These are phyloP conservation scores for Biancaea sappan DNA, from an alignment of 306 rosid genomes.

Conservation along the genomic window DNA sequence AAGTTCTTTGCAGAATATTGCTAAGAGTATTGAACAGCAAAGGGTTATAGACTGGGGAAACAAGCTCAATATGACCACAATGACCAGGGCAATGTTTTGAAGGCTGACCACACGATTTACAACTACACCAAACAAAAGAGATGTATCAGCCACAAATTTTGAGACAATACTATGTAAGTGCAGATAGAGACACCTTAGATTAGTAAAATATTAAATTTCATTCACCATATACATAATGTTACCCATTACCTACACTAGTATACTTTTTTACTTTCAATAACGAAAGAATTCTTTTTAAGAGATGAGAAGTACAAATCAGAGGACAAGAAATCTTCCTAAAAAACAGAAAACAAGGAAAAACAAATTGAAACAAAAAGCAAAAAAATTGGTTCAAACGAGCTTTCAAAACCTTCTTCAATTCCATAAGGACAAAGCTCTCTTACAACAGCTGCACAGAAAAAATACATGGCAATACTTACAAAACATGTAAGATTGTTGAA, in stretches of 20 bases:
- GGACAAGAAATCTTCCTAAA: slow-evolving; percentile 6
- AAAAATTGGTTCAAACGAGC: neutral
- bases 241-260: neutral
- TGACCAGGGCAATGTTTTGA: slow-evolving; percentile 70
- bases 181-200: neutral
- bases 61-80: slow-evolving; percentile 85
- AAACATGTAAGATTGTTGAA: neutral
- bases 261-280: neutral
- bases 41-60: slow-evolving; percentile 73
- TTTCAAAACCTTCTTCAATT: neutral
- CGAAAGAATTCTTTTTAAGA: neutral
- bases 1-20: slow-evolving; percentile 55
- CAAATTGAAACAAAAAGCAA: slow-evolving; percentile 1
- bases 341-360: neutral
- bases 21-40: slow-evolving; percentile 63
- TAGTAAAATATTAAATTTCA: neutral
- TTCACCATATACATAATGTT: neutral
- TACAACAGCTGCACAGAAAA: neutral
- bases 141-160: slow-evolving; percentile 21
- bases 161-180: neutral
- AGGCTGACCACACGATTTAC: slow-evolving; percentile 68
- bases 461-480: neutral
- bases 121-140: slow-evolving; percentile 58
- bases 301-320: neutral
- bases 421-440: neutral